Conservation (phyloP, 2,329 filamentous ascomycete genomes). For the Aspergillus clavatus region DNA sequence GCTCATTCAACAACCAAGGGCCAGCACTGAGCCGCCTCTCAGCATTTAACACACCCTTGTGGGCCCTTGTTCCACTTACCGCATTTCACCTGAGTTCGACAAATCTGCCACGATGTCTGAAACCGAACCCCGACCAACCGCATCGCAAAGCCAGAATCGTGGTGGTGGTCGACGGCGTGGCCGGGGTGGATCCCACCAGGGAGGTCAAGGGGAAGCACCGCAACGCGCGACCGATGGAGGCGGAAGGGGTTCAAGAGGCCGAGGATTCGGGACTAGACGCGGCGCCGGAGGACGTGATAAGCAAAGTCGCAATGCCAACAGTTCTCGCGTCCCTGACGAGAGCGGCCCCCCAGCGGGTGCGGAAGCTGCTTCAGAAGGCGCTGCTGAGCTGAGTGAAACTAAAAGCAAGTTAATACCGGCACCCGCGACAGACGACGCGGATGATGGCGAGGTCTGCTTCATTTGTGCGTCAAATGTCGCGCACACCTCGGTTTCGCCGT, state of each 20-base stretch:
- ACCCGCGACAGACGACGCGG: constrained; percentile 44
- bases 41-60: neutral
- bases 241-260: constrained; percentile 35
- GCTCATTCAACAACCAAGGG: neutral
- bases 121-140: constrained; percentile 20
- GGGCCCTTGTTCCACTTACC: constrained; percentile 5
- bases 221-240: constrained; percentile 19
- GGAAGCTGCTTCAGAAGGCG: constrained; percentile 43
- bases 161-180: constrained; percentile 39
- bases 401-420: constrained; percentile 25
- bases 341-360: constrained; percentile 9
- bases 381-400: constrained; percentile 29
- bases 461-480: constrained; percentile 90
- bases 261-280: constrained; percentile 31
- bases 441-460: constrained; percentile 83
- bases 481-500: constrained; percentile 84
- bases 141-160: constrained; percentile 39
- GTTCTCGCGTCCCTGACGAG: constrained; percentile 12
- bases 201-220: constrained; percentile 26
- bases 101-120: constrained; percentile 26
- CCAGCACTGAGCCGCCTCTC: neutral
- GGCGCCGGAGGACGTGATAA: constrained; percentile 31
- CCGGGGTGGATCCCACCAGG: constrained; percentile 29
- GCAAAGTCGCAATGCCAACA: constrained; percentile 20
- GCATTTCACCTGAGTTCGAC: neutral